phyloP scores from a whole-genome alignment of 495 filamentous ascomycete species.

The Aspergillus incahuasiensis region DNA sequence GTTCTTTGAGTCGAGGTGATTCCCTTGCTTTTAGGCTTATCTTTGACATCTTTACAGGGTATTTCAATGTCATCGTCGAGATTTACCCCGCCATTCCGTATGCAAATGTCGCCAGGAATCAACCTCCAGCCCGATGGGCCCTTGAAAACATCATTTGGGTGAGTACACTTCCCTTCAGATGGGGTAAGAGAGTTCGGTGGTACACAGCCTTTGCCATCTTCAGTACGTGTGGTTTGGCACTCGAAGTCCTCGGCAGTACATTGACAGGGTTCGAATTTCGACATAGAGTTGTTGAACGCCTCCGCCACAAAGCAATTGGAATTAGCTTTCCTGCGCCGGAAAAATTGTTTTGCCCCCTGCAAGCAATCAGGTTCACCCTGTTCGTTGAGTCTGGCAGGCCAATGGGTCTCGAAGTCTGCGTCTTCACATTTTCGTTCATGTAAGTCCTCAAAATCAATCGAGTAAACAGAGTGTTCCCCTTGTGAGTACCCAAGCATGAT shows the following conservation, averaged over 20 bases:
- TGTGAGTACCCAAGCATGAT: constrained; percentile 56
- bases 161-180: constrained; percentile 62
- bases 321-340: constrained; percentile 72
- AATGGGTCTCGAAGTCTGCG: constrained; percentile 71
- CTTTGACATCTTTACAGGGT: constrained; percentile 46
- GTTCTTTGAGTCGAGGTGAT: constrained; percentile 49
- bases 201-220: constrained; percentile 62
- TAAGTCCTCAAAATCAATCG: constrained; percentile 76
- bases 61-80: constrained; percentile 43
- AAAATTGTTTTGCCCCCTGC: constrained; percentile 92
- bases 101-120: constrained; percentile 87
- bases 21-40: constrained; percentile 52
- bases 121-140: constrained; percentile 85
- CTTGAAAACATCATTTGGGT: constrained; percentile 62
- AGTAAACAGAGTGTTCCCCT: constrained; percentile 55
- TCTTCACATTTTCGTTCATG: constrained; percentile 77
- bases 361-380: constrained; percentile 78
- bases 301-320: constrained; percentile 84
- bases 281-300: constrained; percentile 69
- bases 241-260: constrained; percentile 85
- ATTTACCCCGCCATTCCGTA: constrained; percentile 47
- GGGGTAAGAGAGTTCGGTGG: constrained; percentile 46
- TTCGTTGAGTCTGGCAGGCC: constrained; percentile 77
- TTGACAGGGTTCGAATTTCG: constrained; percentile 63
- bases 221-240: constrained; percentile 76